Percentiles rank a stretch among this genome's conserved stretches.
Conservation (phyloP, 148 eudicot species). For the Bassia scoparia region DNA sequence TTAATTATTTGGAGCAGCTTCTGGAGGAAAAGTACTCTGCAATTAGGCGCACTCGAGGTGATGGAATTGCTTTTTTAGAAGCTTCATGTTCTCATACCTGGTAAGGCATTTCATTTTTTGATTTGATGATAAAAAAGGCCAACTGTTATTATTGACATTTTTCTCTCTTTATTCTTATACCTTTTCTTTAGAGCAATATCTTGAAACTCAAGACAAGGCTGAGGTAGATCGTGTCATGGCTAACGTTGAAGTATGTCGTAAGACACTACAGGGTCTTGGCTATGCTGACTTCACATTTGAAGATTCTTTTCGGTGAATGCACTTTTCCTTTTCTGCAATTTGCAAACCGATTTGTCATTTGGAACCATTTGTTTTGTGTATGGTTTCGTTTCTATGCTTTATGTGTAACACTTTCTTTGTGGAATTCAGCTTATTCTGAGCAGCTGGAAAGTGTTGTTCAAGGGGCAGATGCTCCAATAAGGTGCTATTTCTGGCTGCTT, state of each 20-base stretch:
- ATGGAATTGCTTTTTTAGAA: slow-evolving; percentile 94
- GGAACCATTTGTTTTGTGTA: not conserved
- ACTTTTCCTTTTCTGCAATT: not conserved
- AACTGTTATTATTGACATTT: not conserved
- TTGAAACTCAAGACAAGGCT: slow-evolving; percentile 73
- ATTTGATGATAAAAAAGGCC: not conserved
- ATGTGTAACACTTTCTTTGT: slow-evolving; percentile 16
- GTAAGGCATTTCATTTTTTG: slow-evolving; percentile 32
- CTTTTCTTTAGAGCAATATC: slow-evolving; percentile 53
- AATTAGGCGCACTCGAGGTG: slow-evolving; percentile 87
- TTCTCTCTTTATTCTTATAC: not conserved
- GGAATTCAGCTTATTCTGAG: slow-evolving; percentile 73
- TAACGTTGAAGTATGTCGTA: slow-evolving; percentile 72
- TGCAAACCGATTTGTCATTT: not conserved
- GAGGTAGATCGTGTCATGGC: slow-evolving; percentile 67
- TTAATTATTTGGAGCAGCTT: slow-evolving; percentile 43
- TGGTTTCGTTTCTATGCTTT: slow-evolving; percentile 11
- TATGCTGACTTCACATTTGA: slow-evolving; percentile 93
- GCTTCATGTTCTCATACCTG: slow-evolving; percentile 94
- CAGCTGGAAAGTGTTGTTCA: slow-evolving; percentile 84
- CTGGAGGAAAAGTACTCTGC: slow-evolving; percentile 63
- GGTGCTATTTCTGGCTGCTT: slow-evolving; percentile 38
- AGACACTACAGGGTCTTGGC: slow-evolving; percentile 77
- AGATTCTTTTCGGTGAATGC: slow-evolving; percentile 72
- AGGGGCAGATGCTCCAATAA: slow-evolving; percentile 54